Base-by-base conservation (phyloP, 2,329 filamentous ascomycete species). In the Colletotrichum limetticola region DNA sequence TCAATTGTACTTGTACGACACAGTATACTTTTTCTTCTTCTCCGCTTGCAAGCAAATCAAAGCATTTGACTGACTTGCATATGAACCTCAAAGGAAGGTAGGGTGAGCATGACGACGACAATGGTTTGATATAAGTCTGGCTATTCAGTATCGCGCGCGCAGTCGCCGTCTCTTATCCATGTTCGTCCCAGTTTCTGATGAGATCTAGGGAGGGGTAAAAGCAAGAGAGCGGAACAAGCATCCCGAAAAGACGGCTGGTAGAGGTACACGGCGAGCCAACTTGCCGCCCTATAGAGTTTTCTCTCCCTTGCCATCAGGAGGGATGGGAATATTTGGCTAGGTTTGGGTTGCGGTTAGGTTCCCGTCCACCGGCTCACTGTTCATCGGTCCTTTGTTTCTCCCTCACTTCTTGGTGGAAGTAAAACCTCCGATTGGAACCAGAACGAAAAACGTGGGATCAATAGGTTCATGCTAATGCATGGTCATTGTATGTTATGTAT, bases 381-480 rank as follows among this genome's bases (percentile, higher is more conserved):
- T 42, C 35, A 42, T 42, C 12, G 35, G 35, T 42, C 35, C 16
- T 12, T 5, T 11, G 0, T 19, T 8, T 7, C 12, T 19, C 24
- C 19, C 12, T 26, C 5, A 5, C 6, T 16, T 46, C 35, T 14
- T 19, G 7, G 5, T 32, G 60, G 60, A 35, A 63, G 42, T 53
- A 63, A 63, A 53, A 52, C 42, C 60, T 63, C 60, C 60, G 60
- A 30, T 42, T 42, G 35, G 35, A 42, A 42, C 35, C 35, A 42
- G 35, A 16, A 37, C 4, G 26, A n/a, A 46, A n/a, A 32, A 28
- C 8, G 11, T 8, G 35, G 58, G 59, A 24, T 8, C 2, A 55
- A 63, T n/a, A 63, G 46, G 46, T 49, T 55, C 26, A 53, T 55
- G 61, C 49, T 30, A 55, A 63, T 12, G 46, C 28, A 55, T 55